A percentile compares a stretch with the other conserved stretches of the same genome.
phyloP scores from a whole-genome alignment of 208 protist genomes.

The Trypanosoma grayi region DNA sequence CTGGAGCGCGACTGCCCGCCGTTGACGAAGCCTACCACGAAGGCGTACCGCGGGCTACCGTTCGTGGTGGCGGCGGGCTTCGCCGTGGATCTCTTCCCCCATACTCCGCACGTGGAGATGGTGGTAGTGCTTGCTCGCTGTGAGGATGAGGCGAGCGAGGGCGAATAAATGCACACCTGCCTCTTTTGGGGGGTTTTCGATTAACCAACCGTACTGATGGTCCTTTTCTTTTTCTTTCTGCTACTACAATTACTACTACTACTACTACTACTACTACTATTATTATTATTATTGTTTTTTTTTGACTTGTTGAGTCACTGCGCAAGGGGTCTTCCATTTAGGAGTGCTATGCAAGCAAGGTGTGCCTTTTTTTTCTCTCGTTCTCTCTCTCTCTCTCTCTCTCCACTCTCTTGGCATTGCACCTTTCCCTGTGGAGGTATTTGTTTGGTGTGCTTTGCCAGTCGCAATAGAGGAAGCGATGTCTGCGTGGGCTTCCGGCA shows the following conservation, averaged over 20 bases:
- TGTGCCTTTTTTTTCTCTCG: constrained; percentile 14
- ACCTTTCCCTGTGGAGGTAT: not conserved
- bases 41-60: constrained; percentile 68
- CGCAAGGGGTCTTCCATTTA: not conserved
- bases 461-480: constrained; percentile 27
- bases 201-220: too few species aligned
- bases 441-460: not conserved
- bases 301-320: not conserved
- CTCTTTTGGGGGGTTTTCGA: too few species aligned
- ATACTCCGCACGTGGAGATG: constrained; percentile 95
- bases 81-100: constrained; percentile 95
- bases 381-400: not conserved
- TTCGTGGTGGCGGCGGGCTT: constrained; percentile 86
- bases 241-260: not conserved
- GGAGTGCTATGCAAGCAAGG: too few species aligned
- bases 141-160: constrained; percentile 7
- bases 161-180: not conserved
- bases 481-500: constrained; percentile 63
- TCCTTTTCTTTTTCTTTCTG: not conserved
- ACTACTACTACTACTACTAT: not conserved
- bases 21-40: constrained; percentile 76
- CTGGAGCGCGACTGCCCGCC: constrained; percentile 83
- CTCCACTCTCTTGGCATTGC: not conserved
- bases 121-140: constrained; percentile 83
- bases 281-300: constrained; percentile 7